phyloP scores from a whole-genome alignment of 768 basidiomycete genomes.

The Trametes elegans region DNA sequence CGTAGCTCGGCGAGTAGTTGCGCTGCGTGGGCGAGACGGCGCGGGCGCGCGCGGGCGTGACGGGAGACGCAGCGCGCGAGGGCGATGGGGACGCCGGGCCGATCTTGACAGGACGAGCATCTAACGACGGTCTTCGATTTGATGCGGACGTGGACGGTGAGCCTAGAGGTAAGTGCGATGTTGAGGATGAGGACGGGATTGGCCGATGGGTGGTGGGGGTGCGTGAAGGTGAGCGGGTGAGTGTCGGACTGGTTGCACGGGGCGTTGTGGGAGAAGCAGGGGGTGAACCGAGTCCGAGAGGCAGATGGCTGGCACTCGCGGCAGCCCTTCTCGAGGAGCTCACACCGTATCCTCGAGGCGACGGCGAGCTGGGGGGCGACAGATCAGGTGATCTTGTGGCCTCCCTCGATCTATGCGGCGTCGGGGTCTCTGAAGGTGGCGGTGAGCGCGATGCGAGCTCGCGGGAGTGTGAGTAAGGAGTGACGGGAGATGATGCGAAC shows the following conservation, averaged over 20 bases:
- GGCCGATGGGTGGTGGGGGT: conserved; percentile 40
- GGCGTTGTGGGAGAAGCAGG: conserved; percentile 40
- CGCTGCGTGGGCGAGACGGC: conserved; percentile 29
- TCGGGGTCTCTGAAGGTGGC: conserved; percentile 30
- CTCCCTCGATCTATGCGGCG: conserved; percentile 33
- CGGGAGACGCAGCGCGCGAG: conserved; percentile 40
- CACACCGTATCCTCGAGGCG: conserved; percentile 39
- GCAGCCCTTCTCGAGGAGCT: conserved; percentile 37
- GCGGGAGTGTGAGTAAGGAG: conserved; percentile 14
- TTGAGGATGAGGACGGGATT: conserved; percentile 45
- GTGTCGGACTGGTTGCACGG: conserved; percentile 41
- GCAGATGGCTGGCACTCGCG: conserved; percentile 42
- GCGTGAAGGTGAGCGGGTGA: conserved; percentile 42
- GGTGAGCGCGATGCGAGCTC: conserved; percentile 19
- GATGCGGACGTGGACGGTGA: conserved; percentile 31
- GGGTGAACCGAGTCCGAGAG: conserved; percentile 35
- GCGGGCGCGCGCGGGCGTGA: conserved; percentile 46
- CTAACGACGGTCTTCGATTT: conserved; percentile 32
- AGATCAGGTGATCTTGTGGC: conserved; percentile 26
- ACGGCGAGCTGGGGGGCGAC: conserved; percentile 46
- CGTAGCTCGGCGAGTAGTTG: conserved; percentile 35
- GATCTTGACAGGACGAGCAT: conserved; percentile 32
- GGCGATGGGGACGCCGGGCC: conserved; percentile 39
- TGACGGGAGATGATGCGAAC: conserved; percentile 20
- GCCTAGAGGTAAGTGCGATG: conserved; percentile 46